Conservation (phyloP, 345 rosid species). For the Salix brachista region DNA sequence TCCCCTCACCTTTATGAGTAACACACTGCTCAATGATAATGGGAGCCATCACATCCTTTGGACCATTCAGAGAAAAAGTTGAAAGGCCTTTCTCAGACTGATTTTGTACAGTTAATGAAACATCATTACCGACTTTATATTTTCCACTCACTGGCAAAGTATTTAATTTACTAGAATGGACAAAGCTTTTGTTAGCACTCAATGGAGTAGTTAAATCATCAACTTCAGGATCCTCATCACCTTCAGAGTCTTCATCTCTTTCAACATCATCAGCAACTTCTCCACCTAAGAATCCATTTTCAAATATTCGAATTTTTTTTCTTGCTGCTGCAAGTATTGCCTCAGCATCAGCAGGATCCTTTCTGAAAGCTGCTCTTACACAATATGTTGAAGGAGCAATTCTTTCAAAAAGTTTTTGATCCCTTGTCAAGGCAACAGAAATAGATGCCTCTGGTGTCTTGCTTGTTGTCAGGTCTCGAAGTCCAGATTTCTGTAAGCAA, state of each 20-base stretch:
- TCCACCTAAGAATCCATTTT: constrained; percentile 77
- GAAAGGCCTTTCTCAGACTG: constrained; percentile 41
- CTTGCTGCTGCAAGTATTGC: constrained; percentile 82
- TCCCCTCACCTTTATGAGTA: constrained; percentile 31
- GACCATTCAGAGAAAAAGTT: constrained; percentile 37
- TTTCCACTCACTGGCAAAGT: constrained; percentile 43
- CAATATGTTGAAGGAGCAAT: constrained; percentile 99
- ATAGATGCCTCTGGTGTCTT: constrained; percentile 99
- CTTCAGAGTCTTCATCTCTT: constrained; percentile 82
- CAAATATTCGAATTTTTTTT: constrained; percentile 86
- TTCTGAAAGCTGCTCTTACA: constrained; percentile 83
- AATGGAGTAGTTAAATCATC: constrained; percentile 68
- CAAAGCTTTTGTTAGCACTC: constrained; percentile 41
- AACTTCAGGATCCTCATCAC: constrained; percentile 95
- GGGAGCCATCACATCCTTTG: constrained; percentile 33
- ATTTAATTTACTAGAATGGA: constrained; percentile 35
- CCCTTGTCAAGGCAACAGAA: constrained; percentile 98
- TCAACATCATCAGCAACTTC: constrained; percentile 88
- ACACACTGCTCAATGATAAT: constrained; percentile 33
- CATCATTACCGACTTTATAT: constrained; percentile 31
- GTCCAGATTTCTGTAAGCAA: constrained; percentile 80
- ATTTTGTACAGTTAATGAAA: constrained; percentile 30
- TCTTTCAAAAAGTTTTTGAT: constrained; percentile 97
- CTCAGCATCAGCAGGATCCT: constrained; percentile 93
- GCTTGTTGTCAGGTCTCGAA: constrained; percentile 92